Percentiles rank a stretch among this genome's conserved stretches.
Conservation (phyloP, 208 protist species). For the Entamoeba nuttalli region DNA sequence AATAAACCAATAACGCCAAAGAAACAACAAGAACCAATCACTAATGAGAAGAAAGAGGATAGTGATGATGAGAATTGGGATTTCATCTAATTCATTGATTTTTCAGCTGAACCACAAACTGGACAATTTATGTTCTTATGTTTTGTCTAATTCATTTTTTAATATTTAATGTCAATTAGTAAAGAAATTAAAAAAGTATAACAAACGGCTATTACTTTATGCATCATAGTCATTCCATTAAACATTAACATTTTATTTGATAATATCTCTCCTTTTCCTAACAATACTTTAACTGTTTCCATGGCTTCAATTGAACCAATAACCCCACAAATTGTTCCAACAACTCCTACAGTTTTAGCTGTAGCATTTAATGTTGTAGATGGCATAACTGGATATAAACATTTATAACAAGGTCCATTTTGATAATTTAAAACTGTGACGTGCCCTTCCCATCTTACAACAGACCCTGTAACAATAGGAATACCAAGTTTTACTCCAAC, state of each 20-base stretch:
- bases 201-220: not conserved
- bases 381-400: not conserved
- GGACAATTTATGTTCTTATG: not conserved
- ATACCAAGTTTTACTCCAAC: not conserved
- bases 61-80: no score
- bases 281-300: not conserved
- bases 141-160: not conserved
- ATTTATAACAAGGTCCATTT: not conserved
- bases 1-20: no score
- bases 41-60: no score
- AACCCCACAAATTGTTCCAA: not conserved
- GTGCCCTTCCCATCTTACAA: not conserved
- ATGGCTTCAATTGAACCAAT: not conserved
- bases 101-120: not conserved
- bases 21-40: no score
- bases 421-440: not conserved
- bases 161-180: not conserved
- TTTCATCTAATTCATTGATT: no score
- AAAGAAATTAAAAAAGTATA: not conserved
- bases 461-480: not conserved
- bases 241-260: not conserved
- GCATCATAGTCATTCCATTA: not conserved
- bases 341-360: not conserved
- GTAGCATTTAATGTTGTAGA: not conserved
- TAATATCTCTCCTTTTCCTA: not conserved